Conservation (phyloP, 192 early-diverging fungal species). For the Umbelopsis isabellina region DNA sequence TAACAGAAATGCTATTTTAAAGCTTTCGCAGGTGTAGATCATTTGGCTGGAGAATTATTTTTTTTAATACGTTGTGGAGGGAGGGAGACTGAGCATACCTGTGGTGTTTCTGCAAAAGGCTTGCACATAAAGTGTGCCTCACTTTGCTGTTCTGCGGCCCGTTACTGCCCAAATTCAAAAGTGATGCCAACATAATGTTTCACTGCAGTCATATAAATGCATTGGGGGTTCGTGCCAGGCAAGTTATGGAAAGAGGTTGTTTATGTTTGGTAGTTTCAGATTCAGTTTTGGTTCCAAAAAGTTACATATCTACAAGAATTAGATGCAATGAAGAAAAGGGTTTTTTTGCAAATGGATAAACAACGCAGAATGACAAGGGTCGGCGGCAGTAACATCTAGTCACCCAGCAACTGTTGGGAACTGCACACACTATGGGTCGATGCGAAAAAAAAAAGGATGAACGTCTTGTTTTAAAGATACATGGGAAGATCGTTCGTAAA, state of each 20-base stretch:
- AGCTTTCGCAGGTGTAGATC: no score
- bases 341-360: not conserved
- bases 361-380: not conserved
- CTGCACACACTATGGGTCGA: not conserved
- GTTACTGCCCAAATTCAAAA: no score
- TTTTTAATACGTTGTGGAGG: no score
- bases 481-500: constrained; percentile 5
- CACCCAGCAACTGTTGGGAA: not conserved
- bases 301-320: constrained; percentile 12
- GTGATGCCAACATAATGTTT: no score
- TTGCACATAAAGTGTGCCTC: not conserved
- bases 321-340: not conserved
- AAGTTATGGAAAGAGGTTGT: not conserved
- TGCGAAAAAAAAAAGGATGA: not conserved
- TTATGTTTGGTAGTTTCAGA: not conserved
- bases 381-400: not conserved
- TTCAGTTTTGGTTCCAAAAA: no score
- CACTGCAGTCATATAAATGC: no score
- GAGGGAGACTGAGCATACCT: no score
- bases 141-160: no score
- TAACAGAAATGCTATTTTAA: no score
- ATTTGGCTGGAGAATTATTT: no score
- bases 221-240: no score
- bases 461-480: not conserved
- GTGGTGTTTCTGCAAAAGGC: no score